Evolutionary conservation across 116 monocot species (phyloP), one percentile per base, ranked within the genome.

Genomic region (Cymodocea nodosa): DNA sequence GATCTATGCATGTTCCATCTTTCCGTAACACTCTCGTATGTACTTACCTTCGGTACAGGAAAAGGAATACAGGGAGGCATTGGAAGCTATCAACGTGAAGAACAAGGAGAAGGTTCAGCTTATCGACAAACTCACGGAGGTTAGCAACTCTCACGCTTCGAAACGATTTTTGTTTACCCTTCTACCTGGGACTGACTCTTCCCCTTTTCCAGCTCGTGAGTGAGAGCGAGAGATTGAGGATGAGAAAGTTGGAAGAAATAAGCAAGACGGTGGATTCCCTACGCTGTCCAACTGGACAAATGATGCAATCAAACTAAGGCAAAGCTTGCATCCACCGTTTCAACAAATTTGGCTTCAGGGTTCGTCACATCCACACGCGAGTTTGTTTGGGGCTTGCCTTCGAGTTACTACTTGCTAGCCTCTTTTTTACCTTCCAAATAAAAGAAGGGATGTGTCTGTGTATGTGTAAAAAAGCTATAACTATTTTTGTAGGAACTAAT

Each of bases 201-300:
- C 4, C 15, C 22, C 52, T 66, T 66, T 66, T 51, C 23, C 35
- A 94, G 89, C 76, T 94, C 52, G 84, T 87, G 56, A 77, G 75
- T 58, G 89, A 94, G 65, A 89, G 94, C 16, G 89, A 94, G 66
- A 81, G 81, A 72, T 16, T 87, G 62, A 77, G 89, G 81, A 87
- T 94, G 89, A 87, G 74, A 23, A 89, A 87, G 79, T 75, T 94
- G 51, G 94, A 94, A 59, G 89, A 94, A 66, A 66, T 94, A 58
- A 82, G 83, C 87, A 84, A 85, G 64, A 89, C 76, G 9, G 73
- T 94, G 11, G 89, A 94, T 56, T 53, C 66, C 15, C 60, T 74
- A 5, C 65, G 48, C 50, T 66, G 54, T 17, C 15, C 19, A n/a
- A 53, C 53, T 0, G 52, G 52, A 52, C 8, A 52, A n/a, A 54